These are phyloP conservation scores for Leishmania tropica DNA, from an alignment of 208 protist species.

Conservation along the genomic window DNA sequence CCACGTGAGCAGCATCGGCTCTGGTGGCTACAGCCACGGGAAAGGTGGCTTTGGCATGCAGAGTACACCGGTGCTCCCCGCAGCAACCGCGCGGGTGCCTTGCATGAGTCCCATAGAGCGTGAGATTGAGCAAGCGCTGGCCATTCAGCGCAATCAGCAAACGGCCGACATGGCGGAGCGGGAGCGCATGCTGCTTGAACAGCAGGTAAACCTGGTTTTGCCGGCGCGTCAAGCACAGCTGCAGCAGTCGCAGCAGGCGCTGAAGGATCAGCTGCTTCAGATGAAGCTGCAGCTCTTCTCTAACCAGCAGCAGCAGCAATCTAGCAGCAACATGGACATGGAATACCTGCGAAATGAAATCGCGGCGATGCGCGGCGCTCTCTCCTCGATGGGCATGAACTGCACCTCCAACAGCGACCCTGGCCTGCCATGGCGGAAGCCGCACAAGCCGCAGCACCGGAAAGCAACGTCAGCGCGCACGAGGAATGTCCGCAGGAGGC, in stretches of 20 bases:
- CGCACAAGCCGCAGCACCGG: neutral
- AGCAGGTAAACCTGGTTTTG: conserved; percentile 48
- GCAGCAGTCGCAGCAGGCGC: conserved; percentile 44
- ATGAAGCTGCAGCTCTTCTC: conserved; percentile 49
- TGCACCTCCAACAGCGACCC: conserved; percentile 4
- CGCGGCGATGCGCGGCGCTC: conserved; percentile 29
- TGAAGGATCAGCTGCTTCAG: conserved; percentile 41
- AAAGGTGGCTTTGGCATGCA: conserved; percentile 5
- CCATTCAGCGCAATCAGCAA: conserved; percentile 38
- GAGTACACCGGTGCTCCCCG: conserved; percentile 1
- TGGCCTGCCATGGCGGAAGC: conserved; percentile 13
- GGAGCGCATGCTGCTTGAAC: conserved; percentile 43
- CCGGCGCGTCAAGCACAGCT: conserved; percentile 45
- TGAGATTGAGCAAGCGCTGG: conserved; percentile 37
- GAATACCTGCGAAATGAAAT: conserved; percentile 49
- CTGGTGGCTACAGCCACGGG: neutral
- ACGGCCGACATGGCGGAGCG: conserved; percentile 29
- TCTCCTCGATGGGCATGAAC: conserved; percentile 19
- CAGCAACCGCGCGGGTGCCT: neutral
- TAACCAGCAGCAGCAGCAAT: conserved; percentile 30
- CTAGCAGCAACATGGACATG: conserved; percentile 34
- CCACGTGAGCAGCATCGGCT: neutral
- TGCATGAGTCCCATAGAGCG: conserved; percentile 22
- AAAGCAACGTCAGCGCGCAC: conserved; percentile 2
- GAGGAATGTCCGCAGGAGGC: neutral